Evolutionary conservation across 805 yeast genomes (phyloP).

Genomic region (Candida broadrunensis): DNA sequence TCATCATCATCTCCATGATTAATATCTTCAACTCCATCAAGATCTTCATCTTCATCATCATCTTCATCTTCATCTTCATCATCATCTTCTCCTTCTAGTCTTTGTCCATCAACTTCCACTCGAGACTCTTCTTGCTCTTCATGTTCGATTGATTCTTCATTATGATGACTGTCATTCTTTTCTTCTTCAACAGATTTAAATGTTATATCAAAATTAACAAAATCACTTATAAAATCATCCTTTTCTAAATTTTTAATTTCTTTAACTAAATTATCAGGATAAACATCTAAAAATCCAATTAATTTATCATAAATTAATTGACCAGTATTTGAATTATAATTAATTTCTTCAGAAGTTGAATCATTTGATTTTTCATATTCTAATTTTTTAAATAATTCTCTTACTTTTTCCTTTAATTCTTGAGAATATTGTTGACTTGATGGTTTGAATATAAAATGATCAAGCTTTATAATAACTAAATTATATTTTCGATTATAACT

Average conservation of each 20-base stretch:
- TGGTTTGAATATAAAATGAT: slow-evolving; percentile 14
- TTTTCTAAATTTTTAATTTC: slow-evolving; percentile 14
- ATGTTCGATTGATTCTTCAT: slow-evolving; percentile 4
- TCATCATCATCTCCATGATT: slow-evolving; percentile 3
- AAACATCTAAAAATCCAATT: slow-evolving; percentile 10
- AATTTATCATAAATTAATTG: slow-evolving; percentile 22
- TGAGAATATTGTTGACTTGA: slow-evolving; percentile 6
- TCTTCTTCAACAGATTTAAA: slow-evolving; percentile 8
- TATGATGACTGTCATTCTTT: slow-evolving; percentile 6
- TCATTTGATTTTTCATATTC: slow-evolving; percentile 11
- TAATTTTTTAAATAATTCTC: slow-evolving; percentile 9
- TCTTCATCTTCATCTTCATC: slow-evolving; percentile 4
- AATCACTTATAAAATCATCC: slow-evolving; percentile 27
- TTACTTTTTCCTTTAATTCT: slow-evolving; percentile 8
- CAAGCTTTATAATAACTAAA: slow-evolving; percentile 21
- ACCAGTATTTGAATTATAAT: slow-evolving; percentile 17
- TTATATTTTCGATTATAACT: slow-evolving; percentile 17
- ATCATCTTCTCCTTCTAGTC: slow-evolving; percentile 2
- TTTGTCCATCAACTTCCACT: slow-evolving; percentile 4
- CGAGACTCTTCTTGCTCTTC: slow-evolving; percentile 7
- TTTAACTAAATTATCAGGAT: slow-evolving; percentile 15
- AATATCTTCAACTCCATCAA: background rate
- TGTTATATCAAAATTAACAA: slow-evolving; percentile 20
- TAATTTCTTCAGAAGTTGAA: background rate
- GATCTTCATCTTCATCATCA: slow-evolving; percentile 1